Conservation (phyloP, 495 filamentous ascomycete species). For the Penicillium atrosanguineum region DNA sequence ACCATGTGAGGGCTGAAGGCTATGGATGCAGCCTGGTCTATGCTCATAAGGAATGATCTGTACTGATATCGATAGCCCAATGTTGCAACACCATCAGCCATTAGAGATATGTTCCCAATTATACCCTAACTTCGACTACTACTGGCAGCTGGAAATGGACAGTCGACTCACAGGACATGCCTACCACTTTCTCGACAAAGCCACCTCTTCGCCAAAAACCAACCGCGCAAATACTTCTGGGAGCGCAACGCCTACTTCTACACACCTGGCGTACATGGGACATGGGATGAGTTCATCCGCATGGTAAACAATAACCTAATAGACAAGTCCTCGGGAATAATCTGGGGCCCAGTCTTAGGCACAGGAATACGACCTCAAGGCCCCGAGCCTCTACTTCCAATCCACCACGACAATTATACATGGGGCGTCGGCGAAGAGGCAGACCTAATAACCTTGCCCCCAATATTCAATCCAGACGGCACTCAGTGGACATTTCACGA, state of each 20-base stretch:
- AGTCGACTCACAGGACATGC: constrained; percentile 67
- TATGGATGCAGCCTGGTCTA: no score
- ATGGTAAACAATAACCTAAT: constrained; percentile 48
- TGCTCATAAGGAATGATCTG: no score
- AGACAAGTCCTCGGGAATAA: constrained; percentile 25
- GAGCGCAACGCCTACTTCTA: constrained; percentile 74
- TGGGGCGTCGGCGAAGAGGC: constrained; percentile 79
- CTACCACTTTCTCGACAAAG: constrained; percentile 64
- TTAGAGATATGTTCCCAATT: constrained; percentile 57
- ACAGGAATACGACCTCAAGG: constrained; percentile 55
- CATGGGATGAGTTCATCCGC: constrained; percentile 53
- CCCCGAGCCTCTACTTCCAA: constrained; percentile 52
- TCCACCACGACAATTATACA: constrained; percentile 57
- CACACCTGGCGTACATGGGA: constrained; percentile 61
- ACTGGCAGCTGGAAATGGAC: constrained; percentile 79
- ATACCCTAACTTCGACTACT: constrained; percentile 68
- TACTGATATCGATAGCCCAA: constrained; percentile 8
- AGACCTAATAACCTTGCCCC: constrained; percentile 68
- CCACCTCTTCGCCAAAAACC: constrained; percentile 57
- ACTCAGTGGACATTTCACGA: constrained; percentile 63
- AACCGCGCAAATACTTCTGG: constrained; percentile 69
- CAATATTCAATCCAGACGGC: constrained; percentile 65
- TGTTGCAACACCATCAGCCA: constrained; percentile 33
- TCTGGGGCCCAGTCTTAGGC: constrained; percentile 58
- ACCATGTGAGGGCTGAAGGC: no score